A percentile compares a stretch with the other conserved stretches of the same genome.
phyloP scores from a whole-genome alignment of 1,139 yeast species.

The Scheffersomyces parashehatae region DNA sequence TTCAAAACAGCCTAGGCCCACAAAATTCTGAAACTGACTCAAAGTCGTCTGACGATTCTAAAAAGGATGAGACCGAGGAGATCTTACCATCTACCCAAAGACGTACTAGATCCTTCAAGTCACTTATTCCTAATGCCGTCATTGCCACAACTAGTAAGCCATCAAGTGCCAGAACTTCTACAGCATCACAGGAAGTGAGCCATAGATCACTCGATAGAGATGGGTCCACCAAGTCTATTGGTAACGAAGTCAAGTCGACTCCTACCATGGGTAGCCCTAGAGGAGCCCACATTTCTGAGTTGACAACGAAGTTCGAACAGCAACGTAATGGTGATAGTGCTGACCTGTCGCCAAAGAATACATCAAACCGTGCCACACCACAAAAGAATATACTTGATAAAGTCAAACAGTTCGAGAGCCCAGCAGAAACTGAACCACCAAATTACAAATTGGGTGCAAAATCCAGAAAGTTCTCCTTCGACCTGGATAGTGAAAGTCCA shows the following conservation, averaged over 20 bases:
- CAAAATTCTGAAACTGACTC: no score
- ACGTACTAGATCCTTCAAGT: background rate
- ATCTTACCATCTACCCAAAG: no score
- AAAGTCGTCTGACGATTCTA: no score
- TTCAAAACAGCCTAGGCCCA: constrained; percentile 2
- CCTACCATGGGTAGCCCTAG: constrained; percentile 8
- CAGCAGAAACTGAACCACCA: constrained; percentile 11
- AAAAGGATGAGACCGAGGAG: no score
- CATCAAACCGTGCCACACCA: constrained; percentile 16
- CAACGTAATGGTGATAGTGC: background rate
- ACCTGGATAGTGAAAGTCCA: background rate
- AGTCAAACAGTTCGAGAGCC: constrained; percentile 41
- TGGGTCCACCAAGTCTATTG: background rate
- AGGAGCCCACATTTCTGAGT: constrained; percentile 15
- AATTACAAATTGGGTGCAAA: background rate
- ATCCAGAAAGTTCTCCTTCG: background rate
- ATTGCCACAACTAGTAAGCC: background rate
- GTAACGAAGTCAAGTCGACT: background rate
- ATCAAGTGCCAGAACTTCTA: no score
- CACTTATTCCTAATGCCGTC: background rate
- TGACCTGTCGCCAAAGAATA: constrained; percentile 3
- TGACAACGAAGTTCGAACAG: constrained; percentile 20
- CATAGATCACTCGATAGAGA: no score
- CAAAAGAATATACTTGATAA: constrained; percentile 35
- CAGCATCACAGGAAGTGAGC: no score